phyloP scores from a whole-genome alignment of 148 eudicot species.

The Cornus controversa region DNA sequence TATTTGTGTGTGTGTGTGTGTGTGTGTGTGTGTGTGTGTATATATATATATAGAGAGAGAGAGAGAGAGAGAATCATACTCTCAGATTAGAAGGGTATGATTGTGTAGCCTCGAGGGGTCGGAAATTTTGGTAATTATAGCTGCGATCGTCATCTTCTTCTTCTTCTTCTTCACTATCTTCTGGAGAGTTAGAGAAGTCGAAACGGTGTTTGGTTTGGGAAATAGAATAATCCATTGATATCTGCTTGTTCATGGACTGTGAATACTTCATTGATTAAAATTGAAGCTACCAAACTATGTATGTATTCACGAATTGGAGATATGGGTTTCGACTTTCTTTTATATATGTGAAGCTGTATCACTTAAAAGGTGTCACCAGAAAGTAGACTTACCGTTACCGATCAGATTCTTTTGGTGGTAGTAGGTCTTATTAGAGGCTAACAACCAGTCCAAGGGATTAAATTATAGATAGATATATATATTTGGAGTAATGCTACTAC shows the following conservation, averaged over 20 bases:
- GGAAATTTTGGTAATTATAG: neutral
- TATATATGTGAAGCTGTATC: too few species aligned
- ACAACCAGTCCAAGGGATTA: too few species aligned
- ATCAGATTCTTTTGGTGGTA: too few species aligned
- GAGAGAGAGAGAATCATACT: slow-evolving; percentile 9
- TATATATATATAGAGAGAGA: too few species aligned
- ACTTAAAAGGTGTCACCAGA: too few species aligned
- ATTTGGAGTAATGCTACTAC: too few species aligned
- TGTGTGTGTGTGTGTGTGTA: neutral
- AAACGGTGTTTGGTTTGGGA: neutral
- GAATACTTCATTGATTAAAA: slow-evolving; percentile 11
- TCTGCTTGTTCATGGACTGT: slow-evolving; percentile 13
- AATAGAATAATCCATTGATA: neutral
- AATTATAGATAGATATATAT: too few species aligned
- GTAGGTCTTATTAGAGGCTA: too few species aligned
- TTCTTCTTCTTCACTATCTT: slow-evolving; percentile 8
- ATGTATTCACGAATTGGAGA: neutral
- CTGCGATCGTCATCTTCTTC: neutral
- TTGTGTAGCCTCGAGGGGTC: neutral
- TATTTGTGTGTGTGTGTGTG: neutral
- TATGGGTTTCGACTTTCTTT: too few species aligned
- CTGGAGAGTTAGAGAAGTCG: slow-evolving; percentile 7
- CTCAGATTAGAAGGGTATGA: neutral
- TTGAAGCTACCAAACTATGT: neutral
- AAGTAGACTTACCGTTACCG: too few species aligned